These are phyloP conservation scores for Lodderomyces jiufengensis DNA, from an alignment of 1,139 yeast species.

Conservation along the genomic window DNA sequence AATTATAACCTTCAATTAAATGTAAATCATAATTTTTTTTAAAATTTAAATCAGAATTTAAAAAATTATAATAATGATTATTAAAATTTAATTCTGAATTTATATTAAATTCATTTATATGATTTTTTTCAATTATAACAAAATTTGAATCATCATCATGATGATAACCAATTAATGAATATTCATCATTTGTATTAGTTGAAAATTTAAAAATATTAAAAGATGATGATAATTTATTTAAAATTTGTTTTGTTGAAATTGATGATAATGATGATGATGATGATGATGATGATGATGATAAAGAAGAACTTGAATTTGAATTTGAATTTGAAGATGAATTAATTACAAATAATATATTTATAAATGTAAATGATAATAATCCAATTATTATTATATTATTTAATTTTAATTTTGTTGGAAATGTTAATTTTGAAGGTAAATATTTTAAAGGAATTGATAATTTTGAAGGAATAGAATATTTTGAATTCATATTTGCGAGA, in stretches of 20 bases:
- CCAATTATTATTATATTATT: conserved; percentile 1
- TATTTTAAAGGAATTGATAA: too few species aligned
- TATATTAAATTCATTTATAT: conserved; percentile 5
- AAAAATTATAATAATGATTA: conserved; percentile 17
- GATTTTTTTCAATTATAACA: conserved; percentile 17
- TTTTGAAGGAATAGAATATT: too few species aligned
- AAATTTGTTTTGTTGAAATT: conserved; percentile 2
- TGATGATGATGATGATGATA: conserved; percentile 1
- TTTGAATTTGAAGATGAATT: conserved; percentile 2
- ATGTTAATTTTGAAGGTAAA: too few species aligned
- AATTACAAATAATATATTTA: conserved; percentile 8
- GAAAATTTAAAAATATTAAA: conserved; percentile 5
- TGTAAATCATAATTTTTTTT: conserved; percentile 13
- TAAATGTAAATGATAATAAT: conserved; percentile 7
- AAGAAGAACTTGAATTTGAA: too few species aligned
- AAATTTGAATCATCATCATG: conserved; percentile 16
- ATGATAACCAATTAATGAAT: conserved; percentile 17
- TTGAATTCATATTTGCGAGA: too few species aligned
- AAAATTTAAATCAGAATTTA: conserved; percentile 13
- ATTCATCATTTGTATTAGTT: conserved; percentile 9
- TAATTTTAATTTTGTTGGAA: conserved; percentile 2
- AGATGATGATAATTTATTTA: conserved; percentile 6
- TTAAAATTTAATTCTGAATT: conserved; percentile 12
- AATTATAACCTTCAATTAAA: conserved; percentile 22
- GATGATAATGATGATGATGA: conserved; percentile 3